Evolutionary conservation across 164 flowering plant genomes (phyloP), one percentile per base, ranked within the genome.

Genomic region (Warburgia ugandensis): DNA sequence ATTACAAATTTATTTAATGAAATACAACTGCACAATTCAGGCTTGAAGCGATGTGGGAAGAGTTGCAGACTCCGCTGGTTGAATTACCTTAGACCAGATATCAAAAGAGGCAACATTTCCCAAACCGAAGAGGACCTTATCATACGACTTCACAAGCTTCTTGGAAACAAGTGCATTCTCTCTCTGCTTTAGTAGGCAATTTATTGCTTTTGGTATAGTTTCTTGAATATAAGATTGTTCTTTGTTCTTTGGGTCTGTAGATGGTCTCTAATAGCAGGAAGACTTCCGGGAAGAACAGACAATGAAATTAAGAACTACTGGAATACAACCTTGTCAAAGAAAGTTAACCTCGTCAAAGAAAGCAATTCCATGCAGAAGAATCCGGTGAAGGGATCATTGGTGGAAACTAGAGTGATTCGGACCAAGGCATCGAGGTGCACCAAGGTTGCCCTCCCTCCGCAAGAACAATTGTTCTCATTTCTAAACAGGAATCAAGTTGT

Each of bases 201-300:
- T 6, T 7, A 14, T 38, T 38, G 6, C n/a, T 38, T 38, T 14
- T 13, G 14, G 0, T 3, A 14, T 13, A 1, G 5, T 38, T 17
- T 38, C 17, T 38, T 4, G 17, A 38, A 38, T 13, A 16, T 7
- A 35, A 35, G 2, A 35, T 35, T 35, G 0, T 35, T 12, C 37
- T 11, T 33, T 35, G 12, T 35, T 35, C n/a, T 12, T 1, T 3
- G 8, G 6, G 14, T 27, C 25, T 58, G 44, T 16, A 73, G 77
- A 46, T 69, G 73, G 77, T 69, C 77, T 6, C 27, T 73, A 20
- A 73, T 73, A 6, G 77, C 77, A 6, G 73, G 73, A 5, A 54
- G 77, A 55, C 63, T 72, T 43, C 77, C 73, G 5, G 77, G 77
- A 40, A 68, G 71, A 68, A 72, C 77, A 56, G 73, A 72, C 70